phyloP scores from a whole-genome alignment of 2,329 filamentous ascomycete species.

The Microsporum ferrugineum region DNA sequence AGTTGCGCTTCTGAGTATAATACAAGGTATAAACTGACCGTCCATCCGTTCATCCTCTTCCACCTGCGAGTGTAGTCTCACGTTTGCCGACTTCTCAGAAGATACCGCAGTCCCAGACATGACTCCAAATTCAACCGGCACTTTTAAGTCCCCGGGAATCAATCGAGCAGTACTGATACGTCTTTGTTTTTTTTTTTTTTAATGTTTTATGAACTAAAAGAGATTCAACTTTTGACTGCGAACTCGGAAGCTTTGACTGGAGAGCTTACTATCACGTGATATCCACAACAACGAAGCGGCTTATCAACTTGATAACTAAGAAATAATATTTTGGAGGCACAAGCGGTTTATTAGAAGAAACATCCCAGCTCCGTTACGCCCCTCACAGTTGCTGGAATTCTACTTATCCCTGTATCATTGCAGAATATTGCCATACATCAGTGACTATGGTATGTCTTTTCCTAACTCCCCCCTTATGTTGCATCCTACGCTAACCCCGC shows the following conservation, averaged over 20 bases:
- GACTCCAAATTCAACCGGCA: background rate
- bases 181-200: background rate
- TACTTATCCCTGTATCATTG: background rate
- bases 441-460: constrained; percentile 10
- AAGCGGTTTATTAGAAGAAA: background rate
- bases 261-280: background rate
- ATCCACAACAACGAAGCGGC: background rate
- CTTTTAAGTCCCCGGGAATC: background rate
- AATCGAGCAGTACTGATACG: background rate
- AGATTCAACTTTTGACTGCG: background rate
- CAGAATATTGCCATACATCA: background rate
- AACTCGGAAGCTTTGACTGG: background rate
- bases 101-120: background rate
- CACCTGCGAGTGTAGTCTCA: constrained; percentile 3
- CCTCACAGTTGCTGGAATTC: background rate
- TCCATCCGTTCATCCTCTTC: constrained; percentile 2
- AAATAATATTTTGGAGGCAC: background rate
- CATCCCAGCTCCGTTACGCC: background rate
- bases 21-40: background rate
- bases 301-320: background rate
- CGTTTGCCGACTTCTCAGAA: background rate
- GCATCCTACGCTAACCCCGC: background rate
- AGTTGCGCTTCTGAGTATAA: background rate
- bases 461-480: background rate
- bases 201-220: background rate